Evolutionary conservation across 2,329 filamentous ascomycete genomes (phyloP).

Genomic region (Gnomoniopsis sp.): DNA sequence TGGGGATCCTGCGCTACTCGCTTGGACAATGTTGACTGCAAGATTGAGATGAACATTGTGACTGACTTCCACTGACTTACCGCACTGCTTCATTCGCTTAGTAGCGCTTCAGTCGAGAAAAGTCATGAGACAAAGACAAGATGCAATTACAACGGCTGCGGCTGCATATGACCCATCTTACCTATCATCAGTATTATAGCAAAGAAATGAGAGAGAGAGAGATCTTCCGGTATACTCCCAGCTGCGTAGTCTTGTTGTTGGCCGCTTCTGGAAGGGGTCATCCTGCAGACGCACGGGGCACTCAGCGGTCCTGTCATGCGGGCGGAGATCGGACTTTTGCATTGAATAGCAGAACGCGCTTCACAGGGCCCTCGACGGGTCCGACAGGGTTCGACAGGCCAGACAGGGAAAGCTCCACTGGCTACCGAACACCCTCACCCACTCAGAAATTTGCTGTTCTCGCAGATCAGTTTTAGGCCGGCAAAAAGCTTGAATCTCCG

Average conservation of each 20-base stretch:
- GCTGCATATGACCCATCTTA: no score
- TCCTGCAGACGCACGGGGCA: conserved; percentile 9
- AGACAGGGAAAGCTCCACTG: conserved; percentile 3
- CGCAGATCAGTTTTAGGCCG: background rate
- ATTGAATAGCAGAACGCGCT: background rate
- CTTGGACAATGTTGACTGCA: background rate
- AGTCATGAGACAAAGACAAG: no score
- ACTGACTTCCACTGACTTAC: background rate
- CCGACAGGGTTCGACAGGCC: no score
- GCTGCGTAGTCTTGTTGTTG: background rate
- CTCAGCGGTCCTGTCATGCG: conserved; percentile 4
- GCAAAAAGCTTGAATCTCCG: background rate
- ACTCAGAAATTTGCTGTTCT: background rate
- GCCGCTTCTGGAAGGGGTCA: conserved; percentile 7
- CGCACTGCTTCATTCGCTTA: background rate
- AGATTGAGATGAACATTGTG: background rate
- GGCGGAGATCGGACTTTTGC: background rate
- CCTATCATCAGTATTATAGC: no score
- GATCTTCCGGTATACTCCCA: no score
- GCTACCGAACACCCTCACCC: background rate
- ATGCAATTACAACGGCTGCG: no score
- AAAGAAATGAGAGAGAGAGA: no score
- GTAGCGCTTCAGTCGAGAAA: background rate
- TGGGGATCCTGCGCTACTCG: background rate
- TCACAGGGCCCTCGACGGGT: background rate